These are phyloP conservation scores for Zygoascus biomembranicola DNA, from an alignment of 805 yeast species.

Conservation along the genomic window DNA sequence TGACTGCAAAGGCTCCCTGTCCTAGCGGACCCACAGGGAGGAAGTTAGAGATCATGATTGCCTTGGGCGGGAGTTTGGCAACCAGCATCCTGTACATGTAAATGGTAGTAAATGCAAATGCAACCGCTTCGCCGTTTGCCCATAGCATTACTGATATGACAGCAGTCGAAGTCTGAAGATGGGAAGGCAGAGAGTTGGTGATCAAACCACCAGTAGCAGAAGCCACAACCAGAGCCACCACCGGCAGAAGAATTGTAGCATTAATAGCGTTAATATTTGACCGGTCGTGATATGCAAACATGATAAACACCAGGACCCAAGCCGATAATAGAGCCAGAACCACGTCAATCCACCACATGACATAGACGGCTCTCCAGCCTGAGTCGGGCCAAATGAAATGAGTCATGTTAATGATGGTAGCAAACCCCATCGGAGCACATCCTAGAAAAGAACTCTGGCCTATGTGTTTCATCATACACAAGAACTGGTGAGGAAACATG, in stretches of 20 bases:
- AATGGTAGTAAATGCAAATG: conserved; percentile 46
- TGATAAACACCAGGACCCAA: conserved; percentile 50
- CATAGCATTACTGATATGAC: conserved; percentile 51
- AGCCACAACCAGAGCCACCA: conserved; percentile 73
- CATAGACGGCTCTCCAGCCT: conserved; percentile 45
- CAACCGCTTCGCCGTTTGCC: conserved; percentile 59
- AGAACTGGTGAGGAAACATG: conserved; percentile 27
- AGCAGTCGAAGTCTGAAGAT: conserved; percentile 44
- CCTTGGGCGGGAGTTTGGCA: conserved; percentile 48
- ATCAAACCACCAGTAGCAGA: conserved; percentile 63
- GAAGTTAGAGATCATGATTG: conserved; percentile 53
- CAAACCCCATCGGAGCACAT: conserved; percentile 71
- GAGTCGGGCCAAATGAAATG: conserved; percentile 35
- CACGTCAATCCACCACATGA: conserved; percentile 69
- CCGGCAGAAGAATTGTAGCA: conserved; percentile 58
- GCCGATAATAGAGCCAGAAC: conserved; percentile 48
- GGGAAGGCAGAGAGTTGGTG: conserved; percentile 35
- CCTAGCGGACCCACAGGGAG: conserved; percentile 80
- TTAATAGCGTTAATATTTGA: conserved; percentile 33
- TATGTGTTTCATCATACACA: conserved; percentile 33
- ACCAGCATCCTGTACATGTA: conserved; percentile 52
- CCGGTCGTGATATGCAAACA: conserved; percentile 34
- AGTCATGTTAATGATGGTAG: conserved; percentile 55
- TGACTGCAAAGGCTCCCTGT: conserved; percentile 69
- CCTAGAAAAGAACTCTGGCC: conserved; percentile 59